Evolutionary conservation across 73 alveolate genomes (phyloP), one percentile per base, ranked within the genome.

Genomic region (Paramecium sonneborni): DNA sequence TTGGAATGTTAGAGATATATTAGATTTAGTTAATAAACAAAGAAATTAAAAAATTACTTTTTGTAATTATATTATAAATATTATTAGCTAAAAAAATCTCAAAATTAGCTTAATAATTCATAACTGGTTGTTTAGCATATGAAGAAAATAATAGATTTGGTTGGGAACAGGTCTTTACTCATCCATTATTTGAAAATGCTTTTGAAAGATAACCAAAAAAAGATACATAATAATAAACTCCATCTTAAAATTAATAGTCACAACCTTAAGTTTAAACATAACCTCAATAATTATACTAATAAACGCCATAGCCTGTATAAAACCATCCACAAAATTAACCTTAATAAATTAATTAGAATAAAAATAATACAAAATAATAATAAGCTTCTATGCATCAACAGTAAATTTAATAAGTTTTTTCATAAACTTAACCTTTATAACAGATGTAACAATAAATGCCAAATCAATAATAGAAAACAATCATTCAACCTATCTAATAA

Each of bases 11-110:
- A 69, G 87, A 69, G 85, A 76, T 15, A 82, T 88, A 21, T 37
- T 88, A 11, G 94, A 88, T 46, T 76, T 88, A 52, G 94, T 88
- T 5, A 88, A 88, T 88, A 88, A 88, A 44, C 41, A 79, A 79
- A 38, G 90, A 79, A 79, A 79, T 46, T 46, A 79, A 79, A 79
- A 79, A 79, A 79, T 79, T 1, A 21, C 39, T 7, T 79, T 79
- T 44, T 37, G 87, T 74, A 74, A 34, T 74, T 37, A n/a, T 5
- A 28, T 9, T 74, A 15, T 3, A 12, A 12, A 0, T 74, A 37
- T 74, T 5, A 1, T 37, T 37, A 74, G 69, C 90, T 10, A 79
- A 79, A 44, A 79, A 79, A 44, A 39, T 79, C 4, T 43, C 90
- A 6, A 79, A 79, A 26, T n/a, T 5, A n/a, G 46, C 76, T 43